phyloP scores from a whole-genome alignment of 148 eudicot genomes.

The Amaranthus palmeri region DNA sequence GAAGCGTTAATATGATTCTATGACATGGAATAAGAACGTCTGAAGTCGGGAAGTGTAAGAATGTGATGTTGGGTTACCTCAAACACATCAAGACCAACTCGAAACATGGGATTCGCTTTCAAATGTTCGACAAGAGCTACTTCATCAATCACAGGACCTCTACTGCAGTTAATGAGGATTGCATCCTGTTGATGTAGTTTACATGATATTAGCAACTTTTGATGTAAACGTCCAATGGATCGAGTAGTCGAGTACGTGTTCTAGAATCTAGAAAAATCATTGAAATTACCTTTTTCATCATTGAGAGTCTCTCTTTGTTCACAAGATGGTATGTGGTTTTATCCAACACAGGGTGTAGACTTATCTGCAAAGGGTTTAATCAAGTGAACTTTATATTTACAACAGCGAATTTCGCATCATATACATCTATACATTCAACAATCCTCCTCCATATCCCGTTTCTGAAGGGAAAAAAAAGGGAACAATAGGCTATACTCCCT shows the following conservation, averaged over 20 bases:
- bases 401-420: too few relatives aligned
- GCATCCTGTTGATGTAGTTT: slow-evolving; percentile 56
- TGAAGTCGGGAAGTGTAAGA: neutral
- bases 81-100: slow-evolving; percentile 97
- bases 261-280: neutral
- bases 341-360: slow-evolving; percentile 88
- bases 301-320: slow-evolving; percentile 81
- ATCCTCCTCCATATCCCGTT: neutral
- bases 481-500: neutral
- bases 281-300: slow-evolving; percentile 79
- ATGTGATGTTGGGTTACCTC: slow-evolving; percentile 46
- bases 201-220: slow-evolving; percentile 9
- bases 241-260: too few relatives aligned
- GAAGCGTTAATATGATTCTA: neutral
- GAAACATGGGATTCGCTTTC: slow-evolving; percentile 90
- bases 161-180: slow-evolving; percentile 86
- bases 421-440: too few relatives aligned
- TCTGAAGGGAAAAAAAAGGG: neutral
- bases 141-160: slow-evolving; percentile 98
- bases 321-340: slow-evolving; percentile 96
- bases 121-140: slow-evolving; percentile 94
- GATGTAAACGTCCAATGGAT: neutral
- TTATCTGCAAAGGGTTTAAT: slow-evolving; percentile 49
- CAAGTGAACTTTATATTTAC: too few relatives aligned
- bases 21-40: neutral